A percentile compares a stretch with the other conserved stretches of the same genome.
These are phyloP conservation scores for Euphrasia arctica DNA, from an alignment of 305 asterid genomes.

Conservation along the genomic window DNA sequence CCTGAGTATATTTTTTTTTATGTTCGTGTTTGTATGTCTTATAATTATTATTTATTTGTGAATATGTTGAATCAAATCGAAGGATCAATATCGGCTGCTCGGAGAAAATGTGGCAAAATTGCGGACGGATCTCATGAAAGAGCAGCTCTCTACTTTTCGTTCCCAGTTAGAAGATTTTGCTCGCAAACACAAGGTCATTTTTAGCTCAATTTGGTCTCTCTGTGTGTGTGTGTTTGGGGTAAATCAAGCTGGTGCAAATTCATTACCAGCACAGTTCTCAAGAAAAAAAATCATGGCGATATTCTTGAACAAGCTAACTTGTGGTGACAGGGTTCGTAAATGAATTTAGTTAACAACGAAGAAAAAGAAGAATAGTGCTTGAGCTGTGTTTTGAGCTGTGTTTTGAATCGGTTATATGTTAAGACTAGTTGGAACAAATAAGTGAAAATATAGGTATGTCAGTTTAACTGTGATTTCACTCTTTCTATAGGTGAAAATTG, in stretches of 20 bases:
- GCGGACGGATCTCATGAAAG: slow-evolving; percentile 94
- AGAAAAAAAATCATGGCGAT: no score
- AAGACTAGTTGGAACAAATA: background rate
- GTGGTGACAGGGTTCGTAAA: background rate
- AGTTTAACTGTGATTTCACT: background rate
- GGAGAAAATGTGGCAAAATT: slow-evolving; percentile 97
- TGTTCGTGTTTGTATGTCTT: background rate
- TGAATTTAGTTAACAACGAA: slow-evolving; percentile 1
- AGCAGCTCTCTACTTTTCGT: slow-evolving; percentile 90
- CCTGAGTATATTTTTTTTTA: background rate
- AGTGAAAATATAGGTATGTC: background rate
- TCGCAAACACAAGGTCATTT: slow-evolving; percentile 86
- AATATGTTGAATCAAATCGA: slow-evolving; percentile 15
- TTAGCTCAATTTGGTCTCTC: background rate
- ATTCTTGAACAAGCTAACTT: no score
- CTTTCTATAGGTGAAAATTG: no score
- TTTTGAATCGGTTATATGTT: background rate
- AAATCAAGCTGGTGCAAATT: background rate
- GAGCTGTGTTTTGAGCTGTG: background rate
- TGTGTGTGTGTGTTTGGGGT: background rate
- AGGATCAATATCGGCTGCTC: slow-evolving; percentile 86
- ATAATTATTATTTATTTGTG: background rate
- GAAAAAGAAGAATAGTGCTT: no score
- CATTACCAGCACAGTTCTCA: background rate
- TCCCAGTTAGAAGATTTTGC: slow-evolving; percentile 96